Conservation (phyloP, 176 grass and related monocot species). For the Raddia guianensis region DNA sequence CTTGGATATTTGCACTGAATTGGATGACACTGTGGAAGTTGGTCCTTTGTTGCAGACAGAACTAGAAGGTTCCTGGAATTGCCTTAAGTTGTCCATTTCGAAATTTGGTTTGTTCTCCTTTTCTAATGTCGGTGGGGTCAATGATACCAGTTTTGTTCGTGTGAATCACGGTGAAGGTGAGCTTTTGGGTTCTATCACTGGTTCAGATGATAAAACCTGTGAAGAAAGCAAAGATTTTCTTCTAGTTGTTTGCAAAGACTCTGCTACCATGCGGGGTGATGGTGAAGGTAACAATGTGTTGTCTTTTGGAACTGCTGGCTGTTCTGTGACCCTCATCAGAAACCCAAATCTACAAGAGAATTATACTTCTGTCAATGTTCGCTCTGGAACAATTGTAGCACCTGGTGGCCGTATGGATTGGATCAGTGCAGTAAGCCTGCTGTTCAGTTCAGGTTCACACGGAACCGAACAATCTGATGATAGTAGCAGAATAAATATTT, state of each 20-base stretch:
- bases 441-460: slow-evolving; percentile 59
- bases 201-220: slow-evolving; percentile 45
- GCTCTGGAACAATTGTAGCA: slow-evolving; percentile 76
- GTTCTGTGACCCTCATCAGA: slow-evolving; percentile 68
- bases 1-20: slow-evolving; percentile 66
- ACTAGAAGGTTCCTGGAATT: slow-evolving; percentile 68
- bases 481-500: slow-evolving; percentile 45
- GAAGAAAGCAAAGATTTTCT: slow-evolving; percentile 67
- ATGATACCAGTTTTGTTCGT: slow-evolving; percentile 62
- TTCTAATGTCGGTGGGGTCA: slow-evolving; percentile 80
- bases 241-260: slow-evolving; percentile 70
- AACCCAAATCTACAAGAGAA: slow-evolving; percentile 72
- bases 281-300: slow-evolving; percentile 89
- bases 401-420: slow-evolving; percentile 98
- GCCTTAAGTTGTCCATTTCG: slow-evolving; percentile 66
- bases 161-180: slow-evolving; percentile 85
- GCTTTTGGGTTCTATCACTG: slow-evolving; percentile 68
- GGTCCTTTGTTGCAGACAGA: slow-evolving; percentile 40
- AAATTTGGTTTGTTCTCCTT: slow-evolving; percentile 70
- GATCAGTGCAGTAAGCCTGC: slow-evolving; percentile 65
- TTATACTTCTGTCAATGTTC: slow-evolving; percentile 73
- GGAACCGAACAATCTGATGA: slow-evolving; percentile 39
- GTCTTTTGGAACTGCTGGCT: slow-evolving; percentile 71
- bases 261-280: slow-evolving; percentile 73
- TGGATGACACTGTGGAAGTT: slow-evolving; percentile 70